Evolutionary conservation across 768 basidiomycete species (phyloP), one percentile per base, ranked within the genome.

Genomic region (Cystobasidium onofrii): DNA sequence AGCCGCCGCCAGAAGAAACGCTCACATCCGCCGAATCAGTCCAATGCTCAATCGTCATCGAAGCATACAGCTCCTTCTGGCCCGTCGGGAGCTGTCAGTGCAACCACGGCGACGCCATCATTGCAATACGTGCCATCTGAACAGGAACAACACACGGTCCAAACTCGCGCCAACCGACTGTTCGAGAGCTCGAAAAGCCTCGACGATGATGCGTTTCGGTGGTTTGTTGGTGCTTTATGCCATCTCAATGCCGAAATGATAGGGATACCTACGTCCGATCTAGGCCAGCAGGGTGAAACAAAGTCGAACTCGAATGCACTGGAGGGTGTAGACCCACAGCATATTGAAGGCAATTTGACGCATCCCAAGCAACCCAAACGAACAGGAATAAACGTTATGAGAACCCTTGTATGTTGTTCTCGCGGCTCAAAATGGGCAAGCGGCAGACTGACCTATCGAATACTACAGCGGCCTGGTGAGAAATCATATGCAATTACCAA

Each of bases 191-290:
- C 91, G 10, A 90, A 89, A 80, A 88, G 88, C 76, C 79, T 97
- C 75, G 90, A 93, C 73, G 92, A 96, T 78, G 77, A 80, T 0
- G 90, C 92, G 1, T 97, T 94, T 82, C 85, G 84, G 60, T 85
- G 88, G 76, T 98, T 98, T 75, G 83, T 87, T 36, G 78, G 75
- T n/a, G 90, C 94, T 1, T 81, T 97, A 64, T 94, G 92, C 80
- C 88, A 86, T 78, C 83, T 98, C 29, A 95, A 92, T 78, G 85
- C 87, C 12, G 92, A 93, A 81, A 97, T 98, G 93, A 87, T 97
- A 23, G 89, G 89, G 43, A 89, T 96, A 87, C 89, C 91, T 64
- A 75, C 75, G 75, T 44, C 57, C 13, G 74, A 76, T 27, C 50
- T 57, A 2, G 77, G 75, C 20, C 73, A 25, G 46, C 70, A 0